phyloP scores from a whole-genome alignment of 768 basidiomycete genomes.

The Agrocybe praecox region DNA sequence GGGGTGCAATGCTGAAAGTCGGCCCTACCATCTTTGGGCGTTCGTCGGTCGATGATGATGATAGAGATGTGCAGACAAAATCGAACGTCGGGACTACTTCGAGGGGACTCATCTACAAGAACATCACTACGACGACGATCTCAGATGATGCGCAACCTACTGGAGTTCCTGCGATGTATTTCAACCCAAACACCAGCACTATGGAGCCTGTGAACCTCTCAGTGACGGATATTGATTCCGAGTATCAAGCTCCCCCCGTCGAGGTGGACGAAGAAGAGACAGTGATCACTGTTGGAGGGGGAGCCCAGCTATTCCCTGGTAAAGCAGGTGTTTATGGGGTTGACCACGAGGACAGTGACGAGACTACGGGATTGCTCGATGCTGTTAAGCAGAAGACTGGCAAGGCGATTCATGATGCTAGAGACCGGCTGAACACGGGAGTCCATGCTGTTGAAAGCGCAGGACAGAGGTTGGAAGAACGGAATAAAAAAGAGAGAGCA shows the following conservation, averaged over 20 bases:
- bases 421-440: conserved; percentile 3
- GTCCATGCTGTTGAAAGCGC: conserved; percentile 17
- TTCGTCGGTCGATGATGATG: background rate
- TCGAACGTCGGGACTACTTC: conserved; percentile 24
- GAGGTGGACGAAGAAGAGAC: conserved; percentile 24
- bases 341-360: conserved; percentile 22
- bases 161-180: conserved; percentile 17
- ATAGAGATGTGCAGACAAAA: conserved; percentile 14
- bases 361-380: conserved; percentile 17
- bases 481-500: conserved; percentile 19
- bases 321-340: conserved; percentile 31
- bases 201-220: conserved; percentile 18
- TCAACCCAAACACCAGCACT: conserved; percentile 14
- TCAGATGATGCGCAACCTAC: conserved; percentile 8
- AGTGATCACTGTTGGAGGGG: conserved; percentile 36
- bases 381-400: conserved; percentile 18
- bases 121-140: conserved; percentile 7
- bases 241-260: background rate
- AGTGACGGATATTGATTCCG: conserved; percentile 1
- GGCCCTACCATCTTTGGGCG: conserved; percentile 24
- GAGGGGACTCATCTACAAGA: conserved; percentile 29
- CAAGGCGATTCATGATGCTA: conserved; percentile 17
- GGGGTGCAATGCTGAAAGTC: conserved; percentile 25
- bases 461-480: conserved; percentile 24
- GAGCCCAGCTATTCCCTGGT: conserved; percentile 36